A percentile compares a stretch with the other conserved stretches of the same genome.
Evolutionary conservation across 1,139 yeast species (phyloP).

Genomic region (Spathaspora sp.): DNA sequence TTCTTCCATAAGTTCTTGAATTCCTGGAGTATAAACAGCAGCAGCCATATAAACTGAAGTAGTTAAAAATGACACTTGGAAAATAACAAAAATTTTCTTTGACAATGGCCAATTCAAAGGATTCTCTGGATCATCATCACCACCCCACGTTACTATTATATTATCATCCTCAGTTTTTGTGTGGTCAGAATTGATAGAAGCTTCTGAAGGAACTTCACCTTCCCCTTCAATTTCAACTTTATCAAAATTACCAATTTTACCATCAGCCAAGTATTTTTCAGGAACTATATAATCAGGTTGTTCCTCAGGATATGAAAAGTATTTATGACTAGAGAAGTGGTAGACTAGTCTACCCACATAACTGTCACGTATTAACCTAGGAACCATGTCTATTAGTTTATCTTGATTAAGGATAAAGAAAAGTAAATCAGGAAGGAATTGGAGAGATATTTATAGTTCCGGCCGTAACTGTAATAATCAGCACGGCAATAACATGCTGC

Average conservation of each 20-base stretch:
- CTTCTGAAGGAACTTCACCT: not conserved
- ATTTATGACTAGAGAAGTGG: constrained; percentile 26
- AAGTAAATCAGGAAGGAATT: not conserved
- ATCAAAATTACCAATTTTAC: constrained; percentile 1
- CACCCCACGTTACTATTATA: constrained; percentile 25
- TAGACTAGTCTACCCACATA: constrained; percentile 30
- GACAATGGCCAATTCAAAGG: constrained; percentile 29
- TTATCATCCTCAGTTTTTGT: constrained; percentile 3
- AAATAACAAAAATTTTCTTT: constrained; percentile 19
- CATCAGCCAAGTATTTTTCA: constrained; percentile 23
- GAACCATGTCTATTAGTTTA: constrained; percentile 2
- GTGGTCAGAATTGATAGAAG: not conserved
- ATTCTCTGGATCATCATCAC: constrained; percentile 29
- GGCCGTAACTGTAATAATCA: not conserved
- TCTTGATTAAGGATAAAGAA: not conserved
- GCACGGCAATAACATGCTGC: not conserved
- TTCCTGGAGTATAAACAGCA: constrained; percentile 32
- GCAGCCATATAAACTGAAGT: constrained; percentile 27
- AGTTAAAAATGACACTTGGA: constrained; percentile 24
- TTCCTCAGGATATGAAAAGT: constrained; percentile 29
- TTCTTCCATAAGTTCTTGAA: constrained; percentile 37
- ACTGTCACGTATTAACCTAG: constrained; percentile 25
- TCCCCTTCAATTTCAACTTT: constrained; percentile 4
- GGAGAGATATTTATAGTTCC: not conserved
- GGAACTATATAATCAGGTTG: constrained; percentile 29